Evolutionary conservation across 257 asterid genomes (phyloP), one percentile per base, ranked within the genome.

Genomic region (Przewalskia tangutica): DNA sequence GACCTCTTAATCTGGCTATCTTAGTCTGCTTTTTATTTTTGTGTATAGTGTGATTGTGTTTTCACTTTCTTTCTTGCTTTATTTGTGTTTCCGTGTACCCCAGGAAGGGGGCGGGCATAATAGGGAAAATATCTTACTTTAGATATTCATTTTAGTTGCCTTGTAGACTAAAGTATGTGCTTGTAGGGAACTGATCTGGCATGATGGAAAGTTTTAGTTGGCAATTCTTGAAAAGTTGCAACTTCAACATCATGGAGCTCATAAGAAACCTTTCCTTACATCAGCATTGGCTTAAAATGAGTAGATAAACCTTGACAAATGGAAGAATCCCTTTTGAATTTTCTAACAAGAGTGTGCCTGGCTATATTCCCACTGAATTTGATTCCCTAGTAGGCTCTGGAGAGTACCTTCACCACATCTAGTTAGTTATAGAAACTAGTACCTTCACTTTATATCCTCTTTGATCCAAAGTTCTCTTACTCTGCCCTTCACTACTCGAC

Each of bases 171-270:
- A 10, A 71, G 73, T 55, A 38, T 63, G 82, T 64, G 48, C 82
- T 48, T 44, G 16, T 60, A 83, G 50, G 16, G 42, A 13, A 36
- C 5, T 50, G 51, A 50, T 80, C 40, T 65, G 80, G 62, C 77
- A 63, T 76, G 42, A 16, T 82, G 70, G 48, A 59, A 75, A 44
- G 3, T 17, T 44, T 27, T 66, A 81, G 48, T 80, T 23, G 79
- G 67, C 80, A 77, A n/a, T 42, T 77, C 40, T 48, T 73, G 79
- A 48, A 81, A 75, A 79, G 80, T 56, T 36, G 84, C 23, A 85
- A 88, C 48, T 13, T 81, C 79, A 77, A 80, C 82, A 67, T 85
- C 85, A 77, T 82, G 81, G 78, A 83, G 83, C 77, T 85, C 82
- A 79, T 83, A 81, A 68, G 65, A 58, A 58, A 79, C 50, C 51